phyloP scores from a whole-genome alignment of 2,329 filamentous ascomycete genomes.

The Colletotrichum sojae region DNA sequence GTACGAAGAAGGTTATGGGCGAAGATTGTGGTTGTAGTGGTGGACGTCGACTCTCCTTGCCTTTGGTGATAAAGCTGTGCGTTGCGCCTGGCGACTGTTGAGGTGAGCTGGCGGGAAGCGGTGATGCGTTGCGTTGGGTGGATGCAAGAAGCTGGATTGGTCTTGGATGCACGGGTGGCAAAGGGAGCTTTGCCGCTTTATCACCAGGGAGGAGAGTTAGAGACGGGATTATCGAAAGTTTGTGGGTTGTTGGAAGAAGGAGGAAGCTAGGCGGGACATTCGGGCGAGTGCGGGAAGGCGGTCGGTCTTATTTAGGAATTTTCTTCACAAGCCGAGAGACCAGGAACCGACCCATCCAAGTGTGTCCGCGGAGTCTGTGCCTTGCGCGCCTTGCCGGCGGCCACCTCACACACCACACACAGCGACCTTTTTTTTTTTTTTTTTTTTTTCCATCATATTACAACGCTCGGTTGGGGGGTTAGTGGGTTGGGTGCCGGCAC shows the following conservation, averaged over 20 bases:
- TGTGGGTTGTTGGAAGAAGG: slow-evolving; percentile 22
- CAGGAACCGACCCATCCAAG: not conserved
- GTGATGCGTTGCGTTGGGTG: not conserved
- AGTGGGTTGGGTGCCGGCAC: slow-evolving; percentile 33
- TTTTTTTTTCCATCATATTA: not conserved
- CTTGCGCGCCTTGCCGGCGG: not conserved
- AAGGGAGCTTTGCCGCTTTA: slow-evolving; percentile 28
- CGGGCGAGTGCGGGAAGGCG: slow-evolving; percentile 10
- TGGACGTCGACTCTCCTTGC: slow-evolving; percentile 35
- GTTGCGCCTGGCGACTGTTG: slow-evolving; percentile 29
- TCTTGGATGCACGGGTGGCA: slow-evolving; percentile 2
- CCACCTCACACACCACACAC: not conserved
- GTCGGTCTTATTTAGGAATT: slow-evolving; percentile 35
- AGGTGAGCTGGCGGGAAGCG: not conserved
- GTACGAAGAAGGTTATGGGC: not conserved
- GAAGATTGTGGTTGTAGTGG: not conserved
- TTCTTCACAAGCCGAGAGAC: slow-evolving; percentile 36
- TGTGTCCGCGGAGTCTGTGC: slow-evolving; percentile 10
- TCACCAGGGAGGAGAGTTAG: slow-evolving; percentile 38
- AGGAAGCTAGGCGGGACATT: not conserved
- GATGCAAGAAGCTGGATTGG: not conserved
- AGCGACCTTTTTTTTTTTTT: not conserved
- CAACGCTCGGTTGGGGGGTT: slow-evolving; percentile 26
- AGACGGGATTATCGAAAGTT: not conserved
- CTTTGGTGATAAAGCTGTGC: slow-evolving; percentile 32